Base-by-base conservation (phyloP, 169 alveolate species). In the Cryptosporidium canis region DNA sequence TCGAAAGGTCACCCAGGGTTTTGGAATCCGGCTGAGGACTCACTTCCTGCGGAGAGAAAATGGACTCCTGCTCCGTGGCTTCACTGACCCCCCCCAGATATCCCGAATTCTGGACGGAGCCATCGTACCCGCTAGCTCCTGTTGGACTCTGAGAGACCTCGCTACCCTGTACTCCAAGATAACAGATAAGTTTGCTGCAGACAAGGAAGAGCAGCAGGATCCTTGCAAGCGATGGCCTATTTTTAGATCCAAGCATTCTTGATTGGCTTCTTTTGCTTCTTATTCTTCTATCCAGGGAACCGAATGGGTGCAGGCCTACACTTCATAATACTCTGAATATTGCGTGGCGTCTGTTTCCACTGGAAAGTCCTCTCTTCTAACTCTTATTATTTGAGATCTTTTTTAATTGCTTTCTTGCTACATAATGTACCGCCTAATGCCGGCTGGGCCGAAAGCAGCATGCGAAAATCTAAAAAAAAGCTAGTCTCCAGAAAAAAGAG, bases 171-270 rank as follows among this genome's bases (percentile, higher is more conserved):
- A n/a, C 68, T 21, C 11, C 68, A 29, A 31, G 24, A 27, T 21
- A 12, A 12, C 24, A 35, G 27, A 61, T 2, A 0, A 31, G 41
- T 18, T 61, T 18, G 24, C 8, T 44, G 31, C 7, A 61, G 27
- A 31, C 27, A n/a, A 61, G 29, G 12, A 61, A 61, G n/a, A 61
- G 27, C 31, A 61, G 27, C 29, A 61, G 68, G 68, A 61, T 61
- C 68, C 33, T 61, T 35, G 31, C 48, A 24, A 9, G 31, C n/a
- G 68, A 61, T 61, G 68, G 68, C 1, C 41, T 61, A 61, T 61
- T 61, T 33, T 61, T 61, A 61, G 68, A 61, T 61, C 68, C 68
- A 29, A 29, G 24, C 68, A 61, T 61, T 61, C 68, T 61, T 27
- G 45, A 11, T 61, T 31, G 18, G 2, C 33, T 33, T 61, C 68